A percentile compares a stretch with the other conserved stretches of the same genome.
Evolutionary conservation across 2,329 filamentous ascomycete genomes (phyloP).

Genomic region (Scytalidium sp.): DNA sequence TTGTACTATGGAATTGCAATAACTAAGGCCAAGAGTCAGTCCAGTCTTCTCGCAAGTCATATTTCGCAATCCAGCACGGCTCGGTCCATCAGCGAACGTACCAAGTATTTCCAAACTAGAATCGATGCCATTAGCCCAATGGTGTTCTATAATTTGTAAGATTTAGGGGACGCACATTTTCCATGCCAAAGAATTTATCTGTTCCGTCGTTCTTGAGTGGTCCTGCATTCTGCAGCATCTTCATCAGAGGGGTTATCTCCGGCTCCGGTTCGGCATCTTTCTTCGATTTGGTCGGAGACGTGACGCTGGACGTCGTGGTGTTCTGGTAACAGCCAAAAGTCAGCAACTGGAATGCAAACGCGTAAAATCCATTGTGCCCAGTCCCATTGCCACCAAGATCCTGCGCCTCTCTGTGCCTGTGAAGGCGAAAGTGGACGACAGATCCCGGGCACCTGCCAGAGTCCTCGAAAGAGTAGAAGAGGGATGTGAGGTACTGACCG

Average conservation of each 20-base stretch:
- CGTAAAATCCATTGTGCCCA: not conserved
- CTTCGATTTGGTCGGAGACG: constrained; percentile 7
- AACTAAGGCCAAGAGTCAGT: constrained; percentile 53
- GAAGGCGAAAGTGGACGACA: constrained; percentile 1
- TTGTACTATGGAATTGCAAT: constrained; percentile 98
- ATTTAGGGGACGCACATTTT: constrained; percentile 72
- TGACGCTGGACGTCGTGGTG: not conserved
- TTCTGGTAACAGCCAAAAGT: not conserved
- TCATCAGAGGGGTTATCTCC: constrained; percentile 62
- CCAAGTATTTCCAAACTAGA: constrained; percentile 96
- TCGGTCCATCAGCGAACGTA: constrained; percentile 38
- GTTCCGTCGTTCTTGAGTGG: constrained; percentile 82
- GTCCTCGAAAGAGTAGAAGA: not conserved
- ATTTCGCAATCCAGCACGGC: too few species aligned
- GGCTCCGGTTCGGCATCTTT: constrained; percentile 31
- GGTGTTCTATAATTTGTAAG: not conserved
- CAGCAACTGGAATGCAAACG: not conserved
- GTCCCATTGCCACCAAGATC: constrained; percentile 12
- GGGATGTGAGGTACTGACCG: constrained; percentile 41
- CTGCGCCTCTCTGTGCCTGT: constrained; percentile 17
- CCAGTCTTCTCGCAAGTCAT: too few species aligned
- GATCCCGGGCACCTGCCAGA: constrained; percentile 3
- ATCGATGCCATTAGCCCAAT: constrained; percentile 20
- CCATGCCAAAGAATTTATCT: constrained; percentile 97
- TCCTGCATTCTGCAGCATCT: constrained; percentile 79